Evolutionary conservation across 257 asterid genomes (phyloP), one percentile per base, ranked within the genome.

Genomic region (Plantago elongata): DNA sequence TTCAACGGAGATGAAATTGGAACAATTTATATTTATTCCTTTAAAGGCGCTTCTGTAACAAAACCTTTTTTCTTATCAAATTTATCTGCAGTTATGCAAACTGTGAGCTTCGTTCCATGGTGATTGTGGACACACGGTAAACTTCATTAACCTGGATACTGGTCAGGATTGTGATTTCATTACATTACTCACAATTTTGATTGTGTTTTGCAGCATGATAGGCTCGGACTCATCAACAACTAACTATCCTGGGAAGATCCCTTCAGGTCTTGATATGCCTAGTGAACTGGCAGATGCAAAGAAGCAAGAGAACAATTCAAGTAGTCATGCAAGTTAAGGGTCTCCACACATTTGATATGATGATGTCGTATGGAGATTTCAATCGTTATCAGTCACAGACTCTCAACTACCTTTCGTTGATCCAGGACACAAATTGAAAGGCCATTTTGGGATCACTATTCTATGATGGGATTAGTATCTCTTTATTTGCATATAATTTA

Each of bases 61-160:
- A 52, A 51, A 68, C 58, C 60, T 43, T 62, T 34, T 34, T 34
- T 54, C 29, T 62, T 16, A n/a, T 51, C 18, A 30, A 27, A 37
- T 66, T 16, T 48, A 9, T 68, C 14, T 79, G 83, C 83, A 90
- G 97, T 55, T 90, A 85, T 44, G 89, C 89, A 0, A 90, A 87
- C 74, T 90, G 96, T 57, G 97, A 90, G 83, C 95, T 90, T 63
- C 97, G 94, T 38, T 90, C 97, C 12, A 85, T 90, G 94, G 82
- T 82, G 66, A 79, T 87, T 61, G 67, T 77, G 56, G 93, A 90
- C 76, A 83, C 66, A 75, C 77, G 96, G 96, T 87, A 78, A 73
- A 54, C 16, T 51, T 52, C 60, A 14, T 49, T 29, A 43, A 60
- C 44, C 73, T 17, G 52, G 7, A 9, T 66, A 49, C 61, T 37